phyloP scores from a whole-genome alignment of 495 filamentous ascomycete species.

The Letharia columbiana region DNA sequence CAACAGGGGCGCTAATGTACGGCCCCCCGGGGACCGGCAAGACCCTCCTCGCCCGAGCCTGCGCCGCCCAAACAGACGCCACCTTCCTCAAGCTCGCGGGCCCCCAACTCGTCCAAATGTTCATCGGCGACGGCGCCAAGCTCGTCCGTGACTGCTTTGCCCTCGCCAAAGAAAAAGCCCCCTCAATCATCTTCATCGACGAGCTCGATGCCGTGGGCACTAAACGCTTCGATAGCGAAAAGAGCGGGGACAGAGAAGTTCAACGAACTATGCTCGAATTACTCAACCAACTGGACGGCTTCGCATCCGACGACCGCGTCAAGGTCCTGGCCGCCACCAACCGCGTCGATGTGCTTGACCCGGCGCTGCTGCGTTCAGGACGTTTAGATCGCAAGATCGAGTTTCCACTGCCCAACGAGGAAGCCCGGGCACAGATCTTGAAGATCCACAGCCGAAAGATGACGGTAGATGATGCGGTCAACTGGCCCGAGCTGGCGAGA shows the following conservation, averaged over 20 bases:
- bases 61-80: conserved; percentile 94
- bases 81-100: conserved; percentile 99
- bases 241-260: conserved; percentile 95
- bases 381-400: conserved; percentile 98
- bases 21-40: conserved; percentile 94
- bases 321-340: conserved; percentile 98
- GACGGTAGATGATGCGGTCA: conserved; percentile 87
- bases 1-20: conserved; percentile 89
- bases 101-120: conserved; percentile 99
- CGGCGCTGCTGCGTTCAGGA: conserved; percentile 84
- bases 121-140: conserved; percentile 97
- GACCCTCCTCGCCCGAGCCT: conserved; percentile 93
- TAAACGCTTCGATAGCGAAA: conserved; percentile 98
- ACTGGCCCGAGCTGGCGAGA: conserved; percentile 91
- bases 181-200: conserved; percentile 99
- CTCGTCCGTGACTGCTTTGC: conserved; percentile 88
- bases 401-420: conserved; percentile 98
- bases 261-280: conserved; percentile 98
- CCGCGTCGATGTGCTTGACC: conserved; percentile 94
- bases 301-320: conserved; percentile 97
- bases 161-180: conserved; percentile 80
- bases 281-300: conserved; percentile 97
- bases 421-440: conserved; percentile 93
- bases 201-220: conserved; percentile 95
- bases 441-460: conserved; percentile 98